Evolutionary conservation across 768 basidiomycete genomes (phyloP), one percentile per base, ranked within the genome.

Genomic region (Xerocomellus intermedius): DNA sequence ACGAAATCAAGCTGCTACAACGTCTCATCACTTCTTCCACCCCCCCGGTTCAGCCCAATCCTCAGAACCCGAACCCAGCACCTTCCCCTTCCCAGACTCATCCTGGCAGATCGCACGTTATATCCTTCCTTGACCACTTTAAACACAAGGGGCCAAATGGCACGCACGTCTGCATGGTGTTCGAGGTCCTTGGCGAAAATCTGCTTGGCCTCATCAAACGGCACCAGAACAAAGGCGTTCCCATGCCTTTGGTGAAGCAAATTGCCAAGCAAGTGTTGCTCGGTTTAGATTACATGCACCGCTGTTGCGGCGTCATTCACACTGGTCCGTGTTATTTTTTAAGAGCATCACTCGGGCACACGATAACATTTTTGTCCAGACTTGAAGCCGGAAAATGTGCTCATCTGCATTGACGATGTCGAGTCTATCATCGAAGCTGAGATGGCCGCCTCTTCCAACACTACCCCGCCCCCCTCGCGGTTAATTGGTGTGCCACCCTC

Each of bases 101-200:
- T 70, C 83, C 94, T 0, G 96, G 95, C 4, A 79, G 92, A 57
- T 86, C 88, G 19, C 97, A 99, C 69, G 96, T 98, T 72, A 95
- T 99, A 71, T 91, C 90, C 14, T 93, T 98, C 71, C 88, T 98
- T 44, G 96, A 99, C 76, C 94, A 98, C 70, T 99, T 99, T 73
- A 83, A 87, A 26, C 97, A 98, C 74, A 90, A 89, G 57, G 97
- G 97, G 2, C 94, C 94, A 10, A 97, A 99, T 70, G 97, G 97
- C 36, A 87, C 83, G 16, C 97, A 99, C 73, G 91, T 99, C 62
- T 98, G 97, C 80, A 98, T 99, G 97, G 94, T 97, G 14, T 98
- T 98, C 66, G 97, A 99, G 72, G 97, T 98, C 24, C 82, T 99
- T 9, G 97, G 96, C 56, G 96, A 99, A 75, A 98, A 96, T 69